Conservation (phyloP, 345 rosid species). For the Adansonia digitata region DNA sequence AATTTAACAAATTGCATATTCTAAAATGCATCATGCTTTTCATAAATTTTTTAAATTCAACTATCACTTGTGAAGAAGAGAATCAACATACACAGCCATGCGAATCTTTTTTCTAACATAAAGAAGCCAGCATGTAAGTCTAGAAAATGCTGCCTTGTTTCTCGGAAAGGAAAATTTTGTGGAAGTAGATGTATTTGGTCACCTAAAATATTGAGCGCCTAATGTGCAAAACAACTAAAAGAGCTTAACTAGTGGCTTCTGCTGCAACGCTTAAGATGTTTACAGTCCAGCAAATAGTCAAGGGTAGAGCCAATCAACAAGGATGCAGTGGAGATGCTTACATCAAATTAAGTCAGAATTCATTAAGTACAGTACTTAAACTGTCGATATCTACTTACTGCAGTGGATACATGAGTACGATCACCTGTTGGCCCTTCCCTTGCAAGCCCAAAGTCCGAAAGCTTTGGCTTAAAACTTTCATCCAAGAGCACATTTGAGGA, state of each 20-base stretch:
- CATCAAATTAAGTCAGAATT: background rate
- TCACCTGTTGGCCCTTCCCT: slow-evolving; percentile 90
- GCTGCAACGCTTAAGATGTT: background rate
- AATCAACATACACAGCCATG: too few species aligned
- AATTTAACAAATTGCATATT: background rate
- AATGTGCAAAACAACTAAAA: background rate
- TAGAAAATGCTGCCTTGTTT: too few species aligned
- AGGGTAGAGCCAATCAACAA: slow-evolving; percentile 1
- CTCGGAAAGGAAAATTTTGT: too few species aligned
- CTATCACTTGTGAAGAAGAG: too few species aligned
- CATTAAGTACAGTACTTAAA: background rate
- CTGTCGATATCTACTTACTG: slow-evolving; percentile 37
- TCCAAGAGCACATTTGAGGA: slow-evolving; percentile 84
- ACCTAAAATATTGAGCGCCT: background rate
- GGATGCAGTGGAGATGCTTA: slow-evolving; percentile 1
- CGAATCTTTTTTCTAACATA: too few species aligned
- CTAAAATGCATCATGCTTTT: background rate
- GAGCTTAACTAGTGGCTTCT: background rate
- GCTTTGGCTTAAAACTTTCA: slow-evolving; percentile 51
- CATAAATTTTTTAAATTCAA: too few species aligned
- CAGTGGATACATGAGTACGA: slow-evolving; percentile 76
- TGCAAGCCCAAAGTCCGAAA: slow-evolving; percentile 96
- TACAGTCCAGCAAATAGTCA: too few species aligned
- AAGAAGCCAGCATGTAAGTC: too few species aligned
- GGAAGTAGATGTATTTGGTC: background rate